Base-by-base conservation (phyloP, 176 grass and related monocot species). In the Carex pumila region DNA sequence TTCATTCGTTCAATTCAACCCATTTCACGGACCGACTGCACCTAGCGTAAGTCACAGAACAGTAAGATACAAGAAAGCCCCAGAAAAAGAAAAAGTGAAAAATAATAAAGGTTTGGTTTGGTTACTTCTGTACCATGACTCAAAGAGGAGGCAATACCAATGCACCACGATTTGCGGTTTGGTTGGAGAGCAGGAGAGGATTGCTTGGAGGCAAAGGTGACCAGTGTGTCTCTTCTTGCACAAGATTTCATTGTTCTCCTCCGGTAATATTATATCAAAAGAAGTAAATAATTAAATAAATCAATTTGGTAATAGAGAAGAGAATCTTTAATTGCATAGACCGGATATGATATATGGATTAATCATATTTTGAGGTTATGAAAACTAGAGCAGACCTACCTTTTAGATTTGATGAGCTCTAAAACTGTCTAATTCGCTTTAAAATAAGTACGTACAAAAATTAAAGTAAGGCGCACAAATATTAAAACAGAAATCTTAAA, bases 11-110 rank as follows among this genome's bases (percentile, higher is more conserved):
- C 13, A 37, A 34, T 3, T 34, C 1, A 34, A 2, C n/a, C n/a
- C n/a, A 2, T 22, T 74, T 74, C 71, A 22, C 71, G 71, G 71
- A 45, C 52, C 45, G 71, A 74, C 45, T 22, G 65, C 39, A 37
- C 13, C 14, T 37, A 34, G 34, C 34, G 65, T 37, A 69, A 36
- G 5, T 41, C 6, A 43, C 25, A 66, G 80, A 83, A 83, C 64
- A 83, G 81, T 83, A 83, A 54, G 62, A 66, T 83, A 50, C 41
- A 83, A 83, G 81, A 83, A 83, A 83, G 60, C 18, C 21, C 81
- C 41, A 83, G 6, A 83, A 69, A 83, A 67, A 65, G 34, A 82
- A 66, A 82, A 83, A 83, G 64, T n/a, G 61, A 11, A 53, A 52
- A 52, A 52, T 17, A 65, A 54, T 15, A 83, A 83, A 66, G 29